phyloP scores from a whole-genome alignment of 139 green algal species.

The Monoraphidium neglectum region DNA sequence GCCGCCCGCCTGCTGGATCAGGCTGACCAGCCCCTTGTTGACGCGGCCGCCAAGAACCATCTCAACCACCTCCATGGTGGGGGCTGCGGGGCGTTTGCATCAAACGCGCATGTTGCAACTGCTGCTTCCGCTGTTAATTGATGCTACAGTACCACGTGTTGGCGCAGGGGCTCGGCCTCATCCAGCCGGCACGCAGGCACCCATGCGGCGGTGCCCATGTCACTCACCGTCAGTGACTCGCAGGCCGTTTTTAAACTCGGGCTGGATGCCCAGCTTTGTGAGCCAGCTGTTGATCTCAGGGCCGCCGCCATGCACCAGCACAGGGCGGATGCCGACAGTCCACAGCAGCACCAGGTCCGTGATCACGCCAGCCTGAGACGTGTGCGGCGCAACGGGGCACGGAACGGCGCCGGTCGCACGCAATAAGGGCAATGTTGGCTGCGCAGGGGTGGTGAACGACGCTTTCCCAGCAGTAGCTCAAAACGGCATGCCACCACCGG shows the following conservation, averaged over 20 bases:
- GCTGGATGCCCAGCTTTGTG: slow-evolving; percentile 91
- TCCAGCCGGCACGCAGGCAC: no score
- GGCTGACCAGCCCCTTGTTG: slow-evolving; percentile 96
- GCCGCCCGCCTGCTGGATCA: slow-evolving; percentile 94
- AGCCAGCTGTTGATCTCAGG: slow-evolving; percentile 99
- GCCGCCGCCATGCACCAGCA: slow-evolving; percentile 98
- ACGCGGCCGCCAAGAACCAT: slow-evolving; percentile 98
- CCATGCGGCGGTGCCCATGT: no score
- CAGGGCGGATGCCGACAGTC: slow-evolving; percentile 88
- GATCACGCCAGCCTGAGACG: slow-evolving; percentile 84
- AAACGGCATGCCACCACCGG: no score
- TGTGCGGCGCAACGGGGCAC: no score
- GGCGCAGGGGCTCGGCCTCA: no score
- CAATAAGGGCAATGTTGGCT: no score
- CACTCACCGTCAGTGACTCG: slow-evolving; percentile 91
- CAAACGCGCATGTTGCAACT: no score
- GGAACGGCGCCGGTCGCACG: no score
- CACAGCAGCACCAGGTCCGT: slow-evolving; percentile 95
- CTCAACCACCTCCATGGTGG: slow-evolving; percentile 99
- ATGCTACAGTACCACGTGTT: no score
- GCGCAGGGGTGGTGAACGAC: no score
- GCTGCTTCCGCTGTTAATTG: no score
- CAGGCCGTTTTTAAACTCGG: slow-evolving; percentile 96
- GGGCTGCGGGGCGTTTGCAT: neutral
- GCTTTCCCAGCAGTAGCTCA: no score